Percentiles rank a stretch among this genome's conserved stretches.
Conservation (phyloP, 805 yeast species). For the Wickerhamiella allomyrinae region DNA sequence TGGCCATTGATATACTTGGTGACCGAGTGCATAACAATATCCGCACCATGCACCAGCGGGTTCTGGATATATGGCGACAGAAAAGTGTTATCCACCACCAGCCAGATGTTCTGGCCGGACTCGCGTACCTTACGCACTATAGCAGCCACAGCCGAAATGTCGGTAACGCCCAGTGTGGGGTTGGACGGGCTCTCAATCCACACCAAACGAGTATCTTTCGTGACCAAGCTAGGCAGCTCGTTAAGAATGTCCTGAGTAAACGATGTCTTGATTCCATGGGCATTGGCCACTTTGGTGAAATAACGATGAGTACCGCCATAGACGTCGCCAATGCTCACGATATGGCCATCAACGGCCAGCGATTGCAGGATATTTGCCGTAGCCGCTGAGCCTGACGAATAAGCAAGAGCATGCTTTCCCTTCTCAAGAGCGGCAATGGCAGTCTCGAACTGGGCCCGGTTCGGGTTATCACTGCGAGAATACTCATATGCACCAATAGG, state of each 20-base stretch:
- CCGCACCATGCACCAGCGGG: constrained; percentile 74
- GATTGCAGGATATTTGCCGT: constrained; percentile 67
- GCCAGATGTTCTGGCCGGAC: constrained; percentile 35
- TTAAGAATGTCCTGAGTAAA: constrained; percentile 51
- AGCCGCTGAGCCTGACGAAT: constrained; percentile 75
- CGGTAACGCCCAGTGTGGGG: constrained; percentile 72
- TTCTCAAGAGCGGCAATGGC: constrained; percentile 70
- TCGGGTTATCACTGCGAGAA: constrained; percentile 76
- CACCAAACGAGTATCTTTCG: constrained; percentile 53
- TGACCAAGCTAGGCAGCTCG: constrained; percentile 44
- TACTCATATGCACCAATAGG: constrained; percentile 73
- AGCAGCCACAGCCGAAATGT: constrained; percentile 46
- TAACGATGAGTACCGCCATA: constrained; percentile 89
- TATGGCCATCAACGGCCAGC: constrained; percentile 50
- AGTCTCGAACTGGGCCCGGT: constrained; percentile 65
- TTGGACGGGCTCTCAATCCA: constrained; percentile 87
- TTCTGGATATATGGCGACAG: constrained; percentile 75
- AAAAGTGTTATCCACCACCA: constrained; percentile 83
- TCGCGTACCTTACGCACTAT: constrained; percentile 31
- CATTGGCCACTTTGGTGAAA: constrained; percentile 69
- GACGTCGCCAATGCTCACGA: constrained; percentile 69
- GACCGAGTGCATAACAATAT: constrained; percentile 75
- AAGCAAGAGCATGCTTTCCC: constrained; percentile 54
- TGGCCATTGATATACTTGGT: constrained; percentile 88
- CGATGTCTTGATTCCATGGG: constrained; percentile 58